phyloP scores from a whole-genome alignment of 768 basidiomycete genomes.

The Macrocybe gigantea region DNA sequence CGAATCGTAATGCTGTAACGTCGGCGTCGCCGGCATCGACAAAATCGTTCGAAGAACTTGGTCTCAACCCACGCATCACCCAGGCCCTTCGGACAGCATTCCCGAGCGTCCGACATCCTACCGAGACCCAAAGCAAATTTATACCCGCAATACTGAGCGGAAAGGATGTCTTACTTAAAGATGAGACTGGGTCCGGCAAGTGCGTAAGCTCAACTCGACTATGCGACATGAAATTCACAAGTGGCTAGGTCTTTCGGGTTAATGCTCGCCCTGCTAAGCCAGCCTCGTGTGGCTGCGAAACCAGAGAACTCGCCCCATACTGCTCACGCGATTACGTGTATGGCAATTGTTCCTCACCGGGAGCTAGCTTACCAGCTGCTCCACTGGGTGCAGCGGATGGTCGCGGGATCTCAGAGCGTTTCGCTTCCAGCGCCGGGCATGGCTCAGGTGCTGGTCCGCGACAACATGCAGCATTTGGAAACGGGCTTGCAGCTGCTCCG shows the following conservation, averaged over 20 bases:
- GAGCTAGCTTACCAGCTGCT: constrained; percentile 65
- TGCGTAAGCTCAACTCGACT: constrained; percentile 27
- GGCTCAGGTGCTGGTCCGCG: constrained; percentile 60
- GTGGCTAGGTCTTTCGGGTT: constrained; percentile 63
- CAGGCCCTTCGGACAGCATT: constrained; percentile 52
- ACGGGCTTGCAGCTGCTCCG: constrained; percentile 32
- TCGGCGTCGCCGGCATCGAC: constrained; percentile 4
- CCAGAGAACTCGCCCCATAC: constrained; percentile 2
- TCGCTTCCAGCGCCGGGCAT: constrained; percentile 33
- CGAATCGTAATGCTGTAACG: constrained; percentile 17
- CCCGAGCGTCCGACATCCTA: constrained; percentile 53
- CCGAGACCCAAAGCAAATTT: constrained; percentile 50
- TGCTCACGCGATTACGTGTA: constrained; percentile 36
- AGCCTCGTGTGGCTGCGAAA: constrained; percentile 30
- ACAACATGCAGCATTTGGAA: constrained; percentile 32
- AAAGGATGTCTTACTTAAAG: constrained; percentile 61
- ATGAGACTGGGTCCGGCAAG: constrained; percentile 79
- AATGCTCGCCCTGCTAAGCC: constrained; percentile 59
- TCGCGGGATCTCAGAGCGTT: constrained; percentile 21
- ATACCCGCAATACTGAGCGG: constrained; percentile 54
- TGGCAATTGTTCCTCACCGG: constrained; percentile 56
- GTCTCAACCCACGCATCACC: constrained; percentile 43
- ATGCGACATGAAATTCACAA: neutral
- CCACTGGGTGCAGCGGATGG: constrained; percentile 58
- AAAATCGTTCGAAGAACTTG: constrained; percentile 30